phyloP scores from a whole-genome alignment of 2,329 filamentous ascomycete species.

The Chrysosporium queenslandicum region DNA sequence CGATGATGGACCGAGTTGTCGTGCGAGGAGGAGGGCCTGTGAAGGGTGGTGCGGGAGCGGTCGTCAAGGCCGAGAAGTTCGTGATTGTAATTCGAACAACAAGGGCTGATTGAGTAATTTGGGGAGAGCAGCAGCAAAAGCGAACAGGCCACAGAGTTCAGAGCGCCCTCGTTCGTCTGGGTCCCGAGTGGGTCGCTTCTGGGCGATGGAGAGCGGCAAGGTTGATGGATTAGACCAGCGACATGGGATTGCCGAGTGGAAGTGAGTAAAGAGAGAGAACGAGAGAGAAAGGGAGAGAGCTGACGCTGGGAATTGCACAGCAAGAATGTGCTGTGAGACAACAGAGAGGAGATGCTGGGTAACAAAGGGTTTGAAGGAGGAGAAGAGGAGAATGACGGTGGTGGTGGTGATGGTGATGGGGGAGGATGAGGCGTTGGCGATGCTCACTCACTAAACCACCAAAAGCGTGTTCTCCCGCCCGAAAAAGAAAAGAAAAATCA shows the following conservation, averaged over 20 bases:
- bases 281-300: neutral
- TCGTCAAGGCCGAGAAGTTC: neutral
- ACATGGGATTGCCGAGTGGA: no score
- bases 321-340: neutral
- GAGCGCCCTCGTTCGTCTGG: neutral
- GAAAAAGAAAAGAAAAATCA: neutral
- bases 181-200: neutral
- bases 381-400: no score
- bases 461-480: neutral
- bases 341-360: no score
- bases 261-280: neutral
- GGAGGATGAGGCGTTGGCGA: neutral
- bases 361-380: no score
- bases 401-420: no score
- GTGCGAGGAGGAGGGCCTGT: neutral
- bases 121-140: neutral
- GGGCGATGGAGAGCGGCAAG: neutral
- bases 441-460: neutral
- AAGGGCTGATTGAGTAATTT: neutral
- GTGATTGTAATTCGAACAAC: neutral
- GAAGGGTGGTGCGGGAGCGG: neutral
- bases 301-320: no score
- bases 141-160: neutral
- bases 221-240: no score
- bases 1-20: neutral